Conservation (phyloP, 1,284 basidiomycete genomes). For the Cryptococcus sp. region DNA sequence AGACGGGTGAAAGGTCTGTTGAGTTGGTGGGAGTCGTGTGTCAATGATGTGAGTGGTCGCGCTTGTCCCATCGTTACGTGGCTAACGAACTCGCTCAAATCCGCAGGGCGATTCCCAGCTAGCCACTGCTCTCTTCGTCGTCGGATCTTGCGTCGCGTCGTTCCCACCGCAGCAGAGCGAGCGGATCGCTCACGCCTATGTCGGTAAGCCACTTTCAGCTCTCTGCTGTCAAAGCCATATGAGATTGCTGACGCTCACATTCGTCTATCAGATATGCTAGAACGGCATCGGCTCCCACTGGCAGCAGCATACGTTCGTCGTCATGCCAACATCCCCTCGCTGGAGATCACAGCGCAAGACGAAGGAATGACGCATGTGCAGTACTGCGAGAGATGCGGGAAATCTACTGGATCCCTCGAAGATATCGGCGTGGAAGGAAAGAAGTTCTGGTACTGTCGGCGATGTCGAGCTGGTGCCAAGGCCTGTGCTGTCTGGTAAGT, state of each 20-base stretch:
- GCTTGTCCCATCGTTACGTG: neutral
- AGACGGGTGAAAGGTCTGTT: conserved; percentile 27
- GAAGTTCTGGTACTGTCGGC: conserved; percentile 47
- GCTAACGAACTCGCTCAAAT: neutral
- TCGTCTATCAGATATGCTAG: conserved; percentile 37
- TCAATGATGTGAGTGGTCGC: conserved; percentile 42
- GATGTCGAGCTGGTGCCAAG: conserved; percentile 38
- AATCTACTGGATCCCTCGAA: conserved; percentile 44
- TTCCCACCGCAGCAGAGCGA: conserved; percentile 39
- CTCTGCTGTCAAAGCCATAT: neutral
- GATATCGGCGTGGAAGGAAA: conserved; percentile 38
- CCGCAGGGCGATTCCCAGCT: conserved; percentile 46
- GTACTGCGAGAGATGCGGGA: conserved; percentile 40
- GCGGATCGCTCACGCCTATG: conserved; percentile 39
- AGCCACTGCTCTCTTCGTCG: conserved; percentile 34
- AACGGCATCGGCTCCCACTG: conserved; percentile 30
- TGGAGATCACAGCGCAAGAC: conserved; percentile 33
- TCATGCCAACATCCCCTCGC: conserved; percentile 25
- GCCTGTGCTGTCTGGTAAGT: conserved; percentile 44
- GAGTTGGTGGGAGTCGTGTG: conserved; percentile 43
- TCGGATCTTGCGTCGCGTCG: conserved; percentile 27
- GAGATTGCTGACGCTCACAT: neutral
- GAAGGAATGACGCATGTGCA: conserved; percentile 45
- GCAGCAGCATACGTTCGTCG: conserved; percentile 41
- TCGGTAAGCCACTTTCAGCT: conserved; percentile 31